Evolutionary conservation across 2,329 filamentous ascomycete genomes (phyloP).

Genomic region (Seiridium cupressi): DNA sequence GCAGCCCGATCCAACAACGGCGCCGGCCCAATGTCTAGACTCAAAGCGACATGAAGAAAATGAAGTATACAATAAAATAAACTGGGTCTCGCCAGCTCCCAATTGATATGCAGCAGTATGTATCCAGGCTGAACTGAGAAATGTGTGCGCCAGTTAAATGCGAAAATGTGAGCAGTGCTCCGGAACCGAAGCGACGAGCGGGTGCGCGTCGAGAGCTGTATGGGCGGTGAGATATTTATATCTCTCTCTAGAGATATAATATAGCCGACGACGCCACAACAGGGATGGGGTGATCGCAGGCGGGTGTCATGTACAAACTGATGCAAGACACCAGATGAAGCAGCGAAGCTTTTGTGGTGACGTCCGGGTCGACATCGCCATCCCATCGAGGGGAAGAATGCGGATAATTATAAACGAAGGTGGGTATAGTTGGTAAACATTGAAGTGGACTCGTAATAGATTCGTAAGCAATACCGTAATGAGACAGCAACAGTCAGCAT

Average conservation of each 20-base stretch:
- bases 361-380: neutral
- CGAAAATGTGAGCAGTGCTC: neutral
- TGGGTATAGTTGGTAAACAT: constrained; percentile 6
- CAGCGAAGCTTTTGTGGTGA: neutral
- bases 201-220: neutral
- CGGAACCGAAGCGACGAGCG: neutral
- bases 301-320: neutral
- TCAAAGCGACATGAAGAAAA: neutral
- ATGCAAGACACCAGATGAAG: neutral
- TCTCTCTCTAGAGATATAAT: too few species aligned
- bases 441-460: constrained; percentile 6
- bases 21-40: neutral
- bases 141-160: constrained; percentile 2
- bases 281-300: neutral
- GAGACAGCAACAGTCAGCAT: neutral
- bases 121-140: neutral
- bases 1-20: constrained; percentile 1
- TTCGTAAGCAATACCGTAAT: neutral
- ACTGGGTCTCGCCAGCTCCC: neutral
- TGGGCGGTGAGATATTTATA: neutral
- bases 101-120: neutral
- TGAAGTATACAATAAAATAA: constrained; percentile 3
- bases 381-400: neutral
- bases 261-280: too few species aligned
- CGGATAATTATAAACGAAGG: neutral